phyloP scores from a whole-genome alignment of 176 grass and related monocot genomes.

The Ensete glaucum region DNA sequence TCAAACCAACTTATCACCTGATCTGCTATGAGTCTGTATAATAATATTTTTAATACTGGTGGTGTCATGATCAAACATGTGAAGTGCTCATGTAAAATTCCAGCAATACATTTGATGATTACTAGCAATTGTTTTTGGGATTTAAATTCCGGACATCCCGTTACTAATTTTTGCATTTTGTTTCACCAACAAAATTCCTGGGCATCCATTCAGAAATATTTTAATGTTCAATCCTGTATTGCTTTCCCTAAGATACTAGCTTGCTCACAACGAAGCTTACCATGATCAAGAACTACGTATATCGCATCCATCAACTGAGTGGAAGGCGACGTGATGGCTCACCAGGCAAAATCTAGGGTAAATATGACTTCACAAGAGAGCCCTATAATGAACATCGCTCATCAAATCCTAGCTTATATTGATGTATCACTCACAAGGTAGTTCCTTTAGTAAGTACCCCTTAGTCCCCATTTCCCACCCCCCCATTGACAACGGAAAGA shows the following conservation, averaged over 20 bases:
- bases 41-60: background rate
- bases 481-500: background rate
- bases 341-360: background rate
- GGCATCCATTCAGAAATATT: too few species aligned
- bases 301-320: background rate
- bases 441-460: background rate
- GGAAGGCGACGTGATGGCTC: background rate
- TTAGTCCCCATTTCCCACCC: background rate
- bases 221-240: too few species aligned
- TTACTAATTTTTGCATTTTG: background rate
- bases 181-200: background rate
- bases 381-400: background rate
- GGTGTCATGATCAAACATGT: background rate
- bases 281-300: background rate
- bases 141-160: background rate
- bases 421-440: background rate
- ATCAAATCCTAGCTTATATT: background rate
- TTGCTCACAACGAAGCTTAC: too few species aligned
- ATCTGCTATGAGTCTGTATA: background rate
- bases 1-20: background rate
- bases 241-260: too few species aligned
- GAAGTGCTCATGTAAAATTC: background rate
- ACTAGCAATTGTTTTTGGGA: background rate
- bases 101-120: background rate
- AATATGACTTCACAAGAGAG: background rate